A percentile compares a stretch with the other conserved stretches of the same genome.
phyloP scores from a whole-genome alignment of 73 alveolate genomes.

The Paramecium octaurelia region DNA sequence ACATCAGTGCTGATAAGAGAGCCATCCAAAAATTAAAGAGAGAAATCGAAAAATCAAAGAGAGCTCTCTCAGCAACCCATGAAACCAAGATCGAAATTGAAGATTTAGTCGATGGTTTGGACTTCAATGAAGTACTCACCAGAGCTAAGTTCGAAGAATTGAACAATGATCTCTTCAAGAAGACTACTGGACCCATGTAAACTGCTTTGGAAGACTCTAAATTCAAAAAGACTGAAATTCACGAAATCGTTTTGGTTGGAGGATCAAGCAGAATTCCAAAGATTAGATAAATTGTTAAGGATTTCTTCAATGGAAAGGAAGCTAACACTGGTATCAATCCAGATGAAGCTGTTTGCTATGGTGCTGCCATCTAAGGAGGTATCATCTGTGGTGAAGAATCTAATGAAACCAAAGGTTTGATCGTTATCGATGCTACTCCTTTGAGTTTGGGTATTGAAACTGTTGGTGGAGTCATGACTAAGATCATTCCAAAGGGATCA shows the following conservation, averaged over 20 bases:
- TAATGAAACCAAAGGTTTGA: constrained; percentile 87
- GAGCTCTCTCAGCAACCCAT: constrained; percentile 94
- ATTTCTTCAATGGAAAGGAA: constrained; percentile 97
- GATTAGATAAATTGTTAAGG: constrained; percentile 94
- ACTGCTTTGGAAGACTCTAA: constrained; percentile 93
- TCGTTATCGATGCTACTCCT: constrained; percentile 97
- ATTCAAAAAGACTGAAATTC: constrained; percentile 71
- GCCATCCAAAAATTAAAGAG: constrained; percentile 94
- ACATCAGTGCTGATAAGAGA: constrained; percentile 83
- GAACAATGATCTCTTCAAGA: constrained; percentile 88
- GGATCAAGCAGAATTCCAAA: constrained; percentile 99
- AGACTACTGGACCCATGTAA: constrained; percentile 94
- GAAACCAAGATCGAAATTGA: constrained; percentile 93
- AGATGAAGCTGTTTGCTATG: constrained; percentile 99
- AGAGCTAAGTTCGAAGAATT: constrained; percentile 98
- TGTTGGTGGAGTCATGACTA: constrained; percentile 99
- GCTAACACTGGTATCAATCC: constrained; percentile 98
- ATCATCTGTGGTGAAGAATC: constrained; percentile 95
- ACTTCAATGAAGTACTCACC: constrained; percentile 94
- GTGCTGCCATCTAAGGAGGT: constrained; percentile 99
- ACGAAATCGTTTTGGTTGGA: constrained; percentile 86
- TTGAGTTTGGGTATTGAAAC: constrained; percentile 99
- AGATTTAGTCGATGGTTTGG: constrained; percentile 94
- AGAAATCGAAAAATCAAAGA: constrained; percentile 98
- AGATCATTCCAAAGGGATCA: constrained; percentile 96